Evolutionary conservation across 129 eudicot species (phyloP), one percentile per base, ranked within the genome.

Genomic region (Centrapalus pauciflorus): DNA sequence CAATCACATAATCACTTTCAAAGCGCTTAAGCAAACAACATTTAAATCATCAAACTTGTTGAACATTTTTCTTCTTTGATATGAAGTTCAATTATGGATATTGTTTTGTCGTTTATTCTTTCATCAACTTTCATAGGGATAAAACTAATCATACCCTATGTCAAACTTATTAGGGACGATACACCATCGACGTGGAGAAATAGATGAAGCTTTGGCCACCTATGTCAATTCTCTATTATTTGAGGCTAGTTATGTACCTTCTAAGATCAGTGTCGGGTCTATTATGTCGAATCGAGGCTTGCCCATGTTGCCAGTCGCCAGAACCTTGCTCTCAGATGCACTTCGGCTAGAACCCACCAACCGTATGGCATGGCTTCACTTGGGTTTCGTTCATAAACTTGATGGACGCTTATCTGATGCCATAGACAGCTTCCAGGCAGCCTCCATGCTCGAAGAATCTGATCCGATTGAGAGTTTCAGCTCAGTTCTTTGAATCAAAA

Each of bases 351-450:
- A 92, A 64, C 96, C 98, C 7, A 92, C 90, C 1, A 88, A 81
- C 75, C 81, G 82, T 25, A 66, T 81, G 79, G 96, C 98, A 26
- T 91, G 96, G 98, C 85, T 79, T 69, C 84, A 88, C 75, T 79
- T 92, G 74, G 98, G 95, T 28, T 54, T 88, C 67, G 90, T 85
- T 65, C 98, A 88, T 79, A 88, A 60, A 62, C 80, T 76, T 1
- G 98, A 88, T 67, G 98, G 98, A n/a, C 74, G 96, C 12, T 20
- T 85, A 41, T 80, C 85, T 40, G 98, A 92, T 75, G 98, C 96
- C 57, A 85, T 79, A 0, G 98, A 92, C 17, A 88, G 96, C 77
- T 92, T 92, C 71, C 98, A 92, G 84, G 95, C 96, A 21, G 96
- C 98, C 27, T 76, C 95, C 29, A 81, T 92, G 87, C 98, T 93